A percentile compares a stretch with the other conserved stretches of the same genome.
Conservation (phyloP, 2,329 filamentous ascomycete genomes). For the Aureobasidium uvarum region DNA sequence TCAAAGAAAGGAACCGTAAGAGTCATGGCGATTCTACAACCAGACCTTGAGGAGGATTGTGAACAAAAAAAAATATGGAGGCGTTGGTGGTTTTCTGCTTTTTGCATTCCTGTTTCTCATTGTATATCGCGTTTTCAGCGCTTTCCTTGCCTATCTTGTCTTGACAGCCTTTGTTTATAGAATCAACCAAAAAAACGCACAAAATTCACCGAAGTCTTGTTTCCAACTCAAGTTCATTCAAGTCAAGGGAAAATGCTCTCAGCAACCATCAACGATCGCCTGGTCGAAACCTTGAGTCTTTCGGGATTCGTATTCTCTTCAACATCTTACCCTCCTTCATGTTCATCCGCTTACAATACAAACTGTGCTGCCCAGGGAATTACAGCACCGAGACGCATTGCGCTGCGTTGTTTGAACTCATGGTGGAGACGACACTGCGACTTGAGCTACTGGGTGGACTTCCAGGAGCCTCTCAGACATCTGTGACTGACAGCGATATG, state of each 20-base stretch:
- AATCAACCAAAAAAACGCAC: neutral
- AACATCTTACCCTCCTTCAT: no score
- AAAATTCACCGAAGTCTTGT: neutral
- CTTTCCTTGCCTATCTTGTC: neutral
- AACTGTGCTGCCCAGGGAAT: no score
- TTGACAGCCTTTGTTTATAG: slow-evolving; percentile 2
- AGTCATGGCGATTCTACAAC: neutral
- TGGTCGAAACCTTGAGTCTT: no score
- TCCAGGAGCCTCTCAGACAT: no score
- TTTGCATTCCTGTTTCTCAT: neutral
- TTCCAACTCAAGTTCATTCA: no score
- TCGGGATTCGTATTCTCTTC: no score
- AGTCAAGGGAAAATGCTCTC: neutral
- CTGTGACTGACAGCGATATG: neutral
- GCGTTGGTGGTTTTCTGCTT: neutral
- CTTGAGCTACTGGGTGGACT: neutral
- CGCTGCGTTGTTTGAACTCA: neutral
- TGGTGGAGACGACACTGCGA: neutral
- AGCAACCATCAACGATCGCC: no score
- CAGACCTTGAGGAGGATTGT: neutral
- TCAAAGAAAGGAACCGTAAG: neutral
- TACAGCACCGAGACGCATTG: no score
- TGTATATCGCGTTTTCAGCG: slow-evolving; percentile 5
- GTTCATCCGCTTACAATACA: no score
- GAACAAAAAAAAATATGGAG: slow-evolving; percentile 2